phyloP scores from a whole-genome alignment of 441 rosid genomes.

The Populus hybrid region DNA sequence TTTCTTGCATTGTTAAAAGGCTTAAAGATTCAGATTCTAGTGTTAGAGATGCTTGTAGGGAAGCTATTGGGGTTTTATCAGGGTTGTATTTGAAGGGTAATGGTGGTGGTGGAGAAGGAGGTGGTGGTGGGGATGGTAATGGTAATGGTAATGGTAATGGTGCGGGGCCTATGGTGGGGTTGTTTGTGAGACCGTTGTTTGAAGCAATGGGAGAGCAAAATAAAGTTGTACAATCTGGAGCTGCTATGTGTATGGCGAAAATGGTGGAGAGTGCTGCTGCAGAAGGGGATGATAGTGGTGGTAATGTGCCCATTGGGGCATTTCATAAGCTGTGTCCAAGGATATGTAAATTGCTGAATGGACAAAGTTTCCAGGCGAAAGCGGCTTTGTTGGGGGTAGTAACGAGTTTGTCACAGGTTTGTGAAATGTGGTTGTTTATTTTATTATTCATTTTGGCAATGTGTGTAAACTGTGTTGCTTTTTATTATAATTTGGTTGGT shows the following conservation, averaged over 20 bases:
- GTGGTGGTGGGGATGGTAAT: constrained; percentile 38
- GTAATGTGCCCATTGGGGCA: constrained; percentile 49
- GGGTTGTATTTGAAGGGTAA: constrained; percentile 58
- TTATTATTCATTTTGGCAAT: constrained; percentile 8
- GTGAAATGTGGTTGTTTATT: constrained; percentile 18
- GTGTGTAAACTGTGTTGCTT: not conserved
- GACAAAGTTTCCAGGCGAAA: constrained; percentile 75
- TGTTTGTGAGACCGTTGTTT: constrained; percentile 82
- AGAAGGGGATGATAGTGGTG: constrained; percentile 3
- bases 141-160: constrained; percentile 35
- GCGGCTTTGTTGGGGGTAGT: constrained; percentile 80
- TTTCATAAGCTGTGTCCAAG: constrained; percentile 84
- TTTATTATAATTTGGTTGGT: not conserved
- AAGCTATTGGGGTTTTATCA: constrained; percentile 72
- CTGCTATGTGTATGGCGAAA: constrained; percentile 85
- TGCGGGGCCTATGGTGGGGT: constrained; percentile 47
- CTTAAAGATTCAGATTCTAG: constrained; percentile 86
- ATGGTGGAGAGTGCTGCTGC: constrained; percentile 69
- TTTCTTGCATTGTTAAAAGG: constrained; percentile 64
- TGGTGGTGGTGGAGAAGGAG: constrained; percentile 10
- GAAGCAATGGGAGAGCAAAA: constrained; percentile 98
- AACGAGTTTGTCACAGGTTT: constrained; percentile 83
- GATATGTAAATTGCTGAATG: constrained; percentile 84
- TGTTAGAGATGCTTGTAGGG: constrained; percentile 84
- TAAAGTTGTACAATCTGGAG: constrained; percentile 89